These are phyloP conservation scores for Rubroshorea leprosula DNA, from an alignment of 345 rosid genomes.

Conservation along the genomic window DNA sequence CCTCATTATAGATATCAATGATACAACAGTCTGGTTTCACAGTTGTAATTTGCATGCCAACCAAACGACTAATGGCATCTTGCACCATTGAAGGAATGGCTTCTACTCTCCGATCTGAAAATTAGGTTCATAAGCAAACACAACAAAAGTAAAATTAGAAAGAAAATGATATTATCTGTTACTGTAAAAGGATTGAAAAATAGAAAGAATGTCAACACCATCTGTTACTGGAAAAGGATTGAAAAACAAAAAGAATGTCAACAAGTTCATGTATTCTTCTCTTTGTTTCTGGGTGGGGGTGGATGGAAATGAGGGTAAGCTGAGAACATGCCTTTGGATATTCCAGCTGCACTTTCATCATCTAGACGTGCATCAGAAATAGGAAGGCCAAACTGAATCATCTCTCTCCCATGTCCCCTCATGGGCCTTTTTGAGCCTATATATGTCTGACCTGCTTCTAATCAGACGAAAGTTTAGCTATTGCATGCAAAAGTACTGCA, in stretches of 20 bases:
- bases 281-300: not conserved
- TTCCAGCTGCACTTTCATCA: conserved; percentile 44
- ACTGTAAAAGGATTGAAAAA: no score
- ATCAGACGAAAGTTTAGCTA: conserved; percentile 14
- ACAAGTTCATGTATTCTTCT: not conserved
- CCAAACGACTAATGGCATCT: conserved; percentile 63
- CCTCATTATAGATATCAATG: conserved; percentile 85
- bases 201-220: no score
- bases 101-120: conserved; percentile 60
- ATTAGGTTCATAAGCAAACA: conserved; percentile 2
- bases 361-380: conserved; percentile 69
- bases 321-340: conserved; percentile 52
- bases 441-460: conserved; percentile 70
- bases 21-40: conserved; percentile 80
- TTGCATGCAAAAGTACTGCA: not conserved
- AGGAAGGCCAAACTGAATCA: conserved; percentile 84
- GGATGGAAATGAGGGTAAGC: not conserved
- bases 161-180: not conserved
- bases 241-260: no score
- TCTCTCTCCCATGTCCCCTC: conserved; percentile 94
- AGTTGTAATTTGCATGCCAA: conserved; percentile 48
- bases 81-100: conserved; percentile 67
- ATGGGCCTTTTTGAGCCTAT: conserved; percentile 62
- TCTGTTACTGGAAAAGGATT: no score
- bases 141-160: not conserved